Percentiles rank a stretch among this genome's conserved stretches.
phyloP scores from a whole-genome alignment of 164 flowering plant genomes.

The Litsea cubeba region DNA sequence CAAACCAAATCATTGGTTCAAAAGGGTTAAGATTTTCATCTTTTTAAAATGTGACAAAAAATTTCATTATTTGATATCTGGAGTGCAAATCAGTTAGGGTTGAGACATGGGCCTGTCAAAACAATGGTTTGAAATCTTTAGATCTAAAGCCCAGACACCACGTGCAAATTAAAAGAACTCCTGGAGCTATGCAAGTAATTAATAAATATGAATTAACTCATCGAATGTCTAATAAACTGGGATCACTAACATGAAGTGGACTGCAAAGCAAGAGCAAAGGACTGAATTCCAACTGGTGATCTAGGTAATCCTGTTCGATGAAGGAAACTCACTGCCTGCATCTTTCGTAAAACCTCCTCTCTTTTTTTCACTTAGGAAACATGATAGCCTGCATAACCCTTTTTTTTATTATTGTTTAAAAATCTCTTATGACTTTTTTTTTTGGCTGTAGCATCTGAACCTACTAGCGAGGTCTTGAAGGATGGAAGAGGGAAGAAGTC shows the following conservation, averaged over 20 bases:
- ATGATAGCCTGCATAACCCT: neutral
- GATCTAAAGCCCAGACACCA: neutral
- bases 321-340: neutral
- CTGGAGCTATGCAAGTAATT: neutral
- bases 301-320: too few relatives aligned
- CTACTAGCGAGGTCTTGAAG: slow-evolving; percentile 19
- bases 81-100: neutral
- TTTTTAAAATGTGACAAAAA: neutral
- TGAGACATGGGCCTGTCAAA: neutral
- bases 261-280: too few relatives aligned
- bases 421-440: neutral
- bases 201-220: too few relatives aligned
- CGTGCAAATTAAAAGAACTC: neutral
- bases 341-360: neutral
- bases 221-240: too few relatives aligned
- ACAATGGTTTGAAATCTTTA: neutral
- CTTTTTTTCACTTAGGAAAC: neutral
- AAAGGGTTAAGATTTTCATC: neutral
- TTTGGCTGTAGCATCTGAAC: slow-evolving; percentile 29
- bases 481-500: slow-evolving; percentile 39
- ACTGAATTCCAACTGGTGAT: too few relatives aligned
- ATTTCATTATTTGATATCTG: neutral
- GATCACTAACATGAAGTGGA: too few relatives aligned
- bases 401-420: neutral
- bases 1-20: neutral